A percentile compares a stretch with the other conserved stretches of the same genome.
Conservation (phyloP, 768 basidiomycete species). For the Russula brevipes region DNA sequence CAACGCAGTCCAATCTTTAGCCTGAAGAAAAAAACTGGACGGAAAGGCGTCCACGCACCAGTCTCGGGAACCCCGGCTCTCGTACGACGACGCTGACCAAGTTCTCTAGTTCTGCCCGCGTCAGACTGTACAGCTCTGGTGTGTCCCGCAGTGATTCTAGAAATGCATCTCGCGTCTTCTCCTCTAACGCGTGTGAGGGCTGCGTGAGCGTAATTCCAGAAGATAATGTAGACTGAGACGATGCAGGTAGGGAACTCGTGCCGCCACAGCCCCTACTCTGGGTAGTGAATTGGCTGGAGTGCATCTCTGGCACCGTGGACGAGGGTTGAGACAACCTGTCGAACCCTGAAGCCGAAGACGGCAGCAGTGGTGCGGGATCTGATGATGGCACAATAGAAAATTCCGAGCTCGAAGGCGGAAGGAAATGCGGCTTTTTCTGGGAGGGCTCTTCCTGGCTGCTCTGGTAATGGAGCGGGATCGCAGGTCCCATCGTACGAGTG, state of each 20-base stretch:
- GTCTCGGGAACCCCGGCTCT: slow-evolving; percentile 69
- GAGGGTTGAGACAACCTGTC: background rate
- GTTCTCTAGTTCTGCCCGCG: slow-evolving; percentile 48
- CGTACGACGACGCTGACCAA: slow-evolving; percentile 57
- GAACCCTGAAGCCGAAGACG: background rate
- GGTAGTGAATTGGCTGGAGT: background rate
- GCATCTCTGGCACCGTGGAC: background rate
- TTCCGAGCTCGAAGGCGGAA: slow-evolving; percentile 13
- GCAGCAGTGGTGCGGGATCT: background rate
- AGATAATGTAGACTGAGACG: slow-evolving; percentile 13
- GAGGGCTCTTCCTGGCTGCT: background rate
- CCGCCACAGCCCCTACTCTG: background rate
- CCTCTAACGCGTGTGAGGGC: slow-evolving; percentile 6
- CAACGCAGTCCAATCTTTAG: background rate
- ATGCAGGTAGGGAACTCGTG: slow-evolving; percentile 11
- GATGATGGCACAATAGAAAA: slow-evolving; percentile 10
- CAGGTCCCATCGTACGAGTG: background rate
- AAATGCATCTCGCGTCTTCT: slow-evolving; percentile 27
- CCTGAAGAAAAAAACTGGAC: background rate
- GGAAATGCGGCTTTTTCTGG: background rate
- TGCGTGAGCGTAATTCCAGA: background rate
- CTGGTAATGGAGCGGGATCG: background rate
- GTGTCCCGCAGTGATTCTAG: slow-evolving; percentile 41
- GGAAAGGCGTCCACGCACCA: slow-evolving; percentile 44
- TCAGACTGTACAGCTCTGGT: slow-evolving; percentile 49